These are phyloP conservation scores for Dothiorella sarmentorum DNA, from an alignment of 2,329 filamentous ascomycete genomes.

Conservation along the genomic window DNA sequence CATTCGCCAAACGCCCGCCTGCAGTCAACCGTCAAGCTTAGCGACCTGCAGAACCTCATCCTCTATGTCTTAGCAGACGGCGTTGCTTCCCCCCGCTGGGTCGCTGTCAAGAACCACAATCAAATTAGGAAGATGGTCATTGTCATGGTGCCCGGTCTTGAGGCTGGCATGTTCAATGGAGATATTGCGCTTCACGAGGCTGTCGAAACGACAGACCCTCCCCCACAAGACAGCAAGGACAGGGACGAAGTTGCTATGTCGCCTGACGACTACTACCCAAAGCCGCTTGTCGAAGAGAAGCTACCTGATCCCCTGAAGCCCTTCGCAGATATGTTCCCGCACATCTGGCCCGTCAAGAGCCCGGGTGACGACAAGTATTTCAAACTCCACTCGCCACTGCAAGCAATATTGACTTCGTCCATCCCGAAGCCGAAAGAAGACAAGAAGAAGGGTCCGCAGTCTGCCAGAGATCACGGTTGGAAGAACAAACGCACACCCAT, in stretches of 20 bases:
- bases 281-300: conserved; percentile 38
- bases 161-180: conserved; percentile 82
- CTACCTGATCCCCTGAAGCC: conserved; percentile 50
- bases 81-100: conserved; percentile 59
- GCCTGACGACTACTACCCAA: conserved; percentile 51
- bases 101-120: conserved; percentile 55
- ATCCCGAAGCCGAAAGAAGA: conserved; percentile 67
- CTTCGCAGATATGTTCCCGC: conserved; percentile 77
- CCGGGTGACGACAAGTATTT: conserved; percentile 79
- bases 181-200: conserved; percentile 36
- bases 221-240: conserved; percentile 22
- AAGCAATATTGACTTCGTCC: conserved; percentile 76
- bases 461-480: conserved; percentile 63
- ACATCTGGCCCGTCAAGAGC: conserved; percentile 84
- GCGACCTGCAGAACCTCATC: conserved; percentile 56
- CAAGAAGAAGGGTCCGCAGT: conserved; percentile 59
- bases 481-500: conserved; percentile 76
- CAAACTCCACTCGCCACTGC: conserved; percentile 81
- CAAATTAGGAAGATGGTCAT: conserved; percentile 72
- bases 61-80: conserved; percentile 60
- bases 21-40: conserved; percentile 54
- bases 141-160: conserved; percentile 87
- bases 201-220: conserved; percentile 18
- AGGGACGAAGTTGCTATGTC: conserved; percentile 35
- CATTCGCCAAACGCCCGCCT: conserved; percentile 53